These are phyloP conservation scores for Coriolopsis trogii DNA, from an alignment of 1,284 basidiomycete species.

Conservation along the genomic window DNA sequence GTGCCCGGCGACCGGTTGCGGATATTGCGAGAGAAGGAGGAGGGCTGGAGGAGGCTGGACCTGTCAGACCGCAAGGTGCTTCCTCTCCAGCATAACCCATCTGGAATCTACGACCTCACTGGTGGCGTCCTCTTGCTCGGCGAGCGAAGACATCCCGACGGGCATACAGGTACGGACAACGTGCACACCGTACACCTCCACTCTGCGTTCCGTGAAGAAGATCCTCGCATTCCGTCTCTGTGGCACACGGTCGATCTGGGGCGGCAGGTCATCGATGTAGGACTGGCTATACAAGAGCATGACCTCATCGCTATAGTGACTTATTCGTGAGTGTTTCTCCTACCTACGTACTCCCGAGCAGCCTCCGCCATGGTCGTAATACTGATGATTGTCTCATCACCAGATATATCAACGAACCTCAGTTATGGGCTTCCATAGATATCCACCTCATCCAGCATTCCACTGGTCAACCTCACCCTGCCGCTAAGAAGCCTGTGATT, in stretches of 20 bases:
- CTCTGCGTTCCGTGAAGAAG: constrained; percentile 1
- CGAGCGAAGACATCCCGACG: constrained; percentile 12
- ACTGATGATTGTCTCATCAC: background rate
- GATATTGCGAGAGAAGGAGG: constrained; percentile 25
- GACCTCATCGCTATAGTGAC: constrained; percentile 48
- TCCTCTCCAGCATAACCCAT: constrained; percentile 11
- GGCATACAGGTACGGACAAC: constrained; percentile 13
- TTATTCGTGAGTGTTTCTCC: constrained; percentile 31
- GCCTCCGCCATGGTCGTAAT: background rate
- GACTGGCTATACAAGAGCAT: constrained; percentile 47
- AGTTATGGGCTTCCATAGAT: constrained; percentile 26
- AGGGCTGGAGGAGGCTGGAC: constrained; percentile 28
- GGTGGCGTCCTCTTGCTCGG: constrained; percentile 45
- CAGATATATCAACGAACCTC: constrained; percentile 18
- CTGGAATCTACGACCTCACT: constrained; percentile 47
- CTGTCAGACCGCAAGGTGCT: constrained; percentile 11
- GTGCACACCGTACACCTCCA: constrained; percentile 15
- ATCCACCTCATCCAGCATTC: constrained; percentile 45
- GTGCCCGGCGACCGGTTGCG: constrained; percentile 34
- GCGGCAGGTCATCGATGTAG: constrained; percentile 37
- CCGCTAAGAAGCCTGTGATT: constrained; percentile 40
- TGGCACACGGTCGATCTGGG: constrained; percentile 40
- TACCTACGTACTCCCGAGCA: background rate
- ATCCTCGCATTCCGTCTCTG: background rate
- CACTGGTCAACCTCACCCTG: constrained; percentile 45